Percentiles rank a stretch among this genome's conserved stretches.
Evolutionary conservation across 2,329 filamentous ascomycete genomes (phyloP).

Genomic region (Hyphodiscus sp.): DNA sequence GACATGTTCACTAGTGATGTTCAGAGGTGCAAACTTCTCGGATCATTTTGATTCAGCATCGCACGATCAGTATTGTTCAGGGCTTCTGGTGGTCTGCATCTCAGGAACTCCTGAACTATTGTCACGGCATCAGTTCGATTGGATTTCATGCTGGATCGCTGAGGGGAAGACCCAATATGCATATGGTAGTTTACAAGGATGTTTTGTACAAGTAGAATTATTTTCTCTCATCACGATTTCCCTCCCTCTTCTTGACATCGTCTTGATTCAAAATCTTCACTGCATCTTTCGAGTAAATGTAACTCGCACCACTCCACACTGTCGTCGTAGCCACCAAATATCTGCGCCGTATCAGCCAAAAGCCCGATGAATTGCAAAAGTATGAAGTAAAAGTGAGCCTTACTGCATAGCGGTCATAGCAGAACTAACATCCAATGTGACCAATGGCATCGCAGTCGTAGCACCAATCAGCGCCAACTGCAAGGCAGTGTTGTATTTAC

Average conservation of each 20-base stretch:
- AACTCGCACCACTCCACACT: conserved; percentile 88
- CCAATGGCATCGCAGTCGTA: conserved; percentile 72
- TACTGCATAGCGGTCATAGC: conserved; percentile 58
- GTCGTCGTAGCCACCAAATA: conserved; percentile 85
- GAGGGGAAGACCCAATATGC: not conserved
- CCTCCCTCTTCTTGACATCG: conserved; percentile 7
- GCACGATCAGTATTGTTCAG: too few species aligned
- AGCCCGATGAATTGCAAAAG: too few species aligned
- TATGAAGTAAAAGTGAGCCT: conserved; percentile 31
- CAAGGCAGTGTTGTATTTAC: conserved; percentile 89
- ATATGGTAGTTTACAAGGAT: not conserved
- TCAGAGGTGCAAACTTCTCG: not conserved
- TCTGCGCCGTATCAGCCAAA: conserved; percentile 37
- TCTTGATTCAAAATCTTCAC: conserved; percentile 68
- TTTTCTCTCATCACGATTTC: conserved; percentile 1
- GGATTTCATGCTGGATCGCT: not conserved
- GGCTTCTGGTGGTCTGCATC: not conserved
- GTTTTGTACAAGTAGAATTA: not conserved
- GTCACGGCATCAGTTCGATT: not conserved
- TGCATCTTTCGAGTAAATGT: conserved; percentile 83
- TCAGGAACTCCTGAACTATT: not conserved
- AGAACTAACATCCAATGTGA: conserved; percentile 50
- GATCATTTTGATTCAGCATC: too few species aligned
- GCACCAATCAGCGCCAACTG: conserved; percentile 82
- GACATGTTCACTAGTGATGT: not conserved